These are phyloP conservation scores for Agrocybe chaxingu DNA, from an alignment of 768 basidiomycete genomes.

Conservation along the genomic window DNA sequence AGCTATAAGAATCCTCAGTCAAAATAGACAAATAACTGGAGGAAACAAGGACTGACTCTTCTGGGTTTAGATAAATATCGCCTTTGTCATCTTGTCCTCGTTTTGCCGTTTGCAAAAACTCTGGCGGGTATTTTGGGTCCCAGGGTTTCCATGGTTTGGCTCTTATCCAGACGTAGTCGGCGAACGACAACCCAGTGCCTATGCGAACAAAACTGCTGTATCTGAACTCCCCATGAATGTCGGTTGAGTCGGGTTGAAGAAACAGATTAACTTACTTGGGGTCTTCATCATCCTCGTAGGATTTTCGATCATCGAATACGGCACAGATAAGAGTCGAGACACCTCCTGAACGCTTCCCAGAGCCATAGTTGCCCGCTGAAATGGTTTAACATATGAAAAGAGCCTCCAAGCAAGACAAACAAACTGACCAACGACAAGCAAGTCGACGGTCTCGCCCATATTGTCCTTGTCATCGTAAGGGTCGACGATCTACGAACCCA, in stretches of 20 bases:
- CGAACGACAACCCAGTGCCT: constrained; percentile 83
- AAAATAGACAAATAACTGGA: neutral
- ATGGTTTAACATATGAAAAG: constrained; percentile 1
- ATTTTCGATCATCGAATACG: constrained; percentile 70
- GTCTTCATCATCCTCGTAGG: constrained; percentile 54
- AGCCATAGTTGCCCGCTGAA: constrained; percentile 86
- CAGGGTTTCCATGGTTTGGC: constrained; percentile 80
- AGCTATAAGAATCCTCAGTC: constrained; percentile 42
- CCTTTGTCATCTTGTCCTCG: constrained; percentile 75
- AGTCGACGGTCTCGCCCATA: constrained; percentile 90
- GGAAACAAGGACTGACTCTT: constrained; percentile 55
- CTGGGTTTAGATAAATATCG: constrained; percentile 86
- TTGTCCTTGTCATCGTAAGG: constrained; percentile 54
- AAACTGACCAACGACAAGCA: constrained; percentile 78
- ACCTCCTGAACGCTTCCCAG: constrained; percentile 80
- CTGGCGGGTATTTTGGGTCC: constrained; percentile 71
- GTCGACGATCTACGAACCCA: neutral
- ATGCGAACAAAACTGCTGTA: constrained; percentile 88
- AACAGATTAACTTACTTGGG: constrained; percentile 45
- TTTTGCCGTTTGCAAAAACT: constrained; percentile 61
- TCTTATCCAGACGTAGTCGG: constrained; percentile 84
- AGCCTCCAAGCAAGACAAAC: neutral
- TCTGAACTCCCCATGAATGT: constrained; percentile 46
- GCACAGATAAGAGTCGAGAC: constrained; percentile 90
- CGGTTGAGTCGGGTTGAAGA: neutral